Evolutionary conservation across 2,329 filamentous ascomycete species (phyloP).

Genomic region (Helminthosporium solani): DNA sequence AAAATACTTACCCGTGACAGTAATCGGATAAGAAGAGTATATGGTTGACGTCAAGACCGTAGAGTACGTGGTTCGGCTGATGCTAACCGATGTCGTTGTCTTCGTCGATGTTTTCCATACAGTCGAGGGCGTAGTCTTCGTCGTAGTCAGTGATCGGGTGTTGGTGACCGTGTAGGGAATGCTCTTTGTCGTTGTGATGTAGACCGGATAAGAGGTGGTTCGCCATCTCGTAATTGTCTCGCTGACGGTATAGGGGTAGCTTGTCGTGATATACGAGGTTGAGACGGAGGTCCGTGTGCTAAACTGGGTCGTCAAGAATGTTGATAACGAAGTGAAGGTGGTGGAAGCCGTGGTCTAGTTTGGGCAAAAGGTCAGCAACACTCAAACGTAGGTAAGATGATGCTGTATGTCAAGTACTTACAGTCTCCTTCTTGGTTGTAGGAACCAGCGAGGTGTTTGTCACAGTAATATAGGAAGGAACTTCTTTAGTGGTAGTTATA

Average conservation of each 20-base stretch:
- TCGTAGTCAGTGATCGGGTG: background rate
- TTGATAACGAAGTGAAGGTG: constrained; percentile 5
- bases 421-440: background rate
- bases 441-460: background rate
- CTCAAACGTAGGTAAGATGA: no score
- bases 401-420: no score
- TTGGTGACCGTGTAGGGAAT: constrained; percentile 1
- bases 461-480: background rate
- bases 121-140: background rate
- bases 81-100: background rate
- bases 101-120: background rate
- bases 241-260: constrained; percentile 7
- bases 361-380: no score
- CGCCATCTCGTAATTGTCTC: constrained; percentile 7
- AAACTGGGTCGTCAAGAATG: constrained; percentile 6
- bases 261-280: constrained; percentile 22
- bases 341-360: background rate
- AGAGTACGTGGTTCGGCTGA: background rate
- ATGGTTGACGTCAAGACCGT: background rate
- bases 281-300: constrained; percentile 17
- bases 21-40: background rate
- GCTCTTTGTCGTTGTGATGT: background rate
- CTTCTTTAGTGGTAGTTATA: background rate
- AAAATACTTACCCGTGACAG: background rate
- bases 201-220: background rate